phyloP scores from a whole-genome alignment of 192 early-diverging fungal species.

The Coemansia sp. region DNA sequence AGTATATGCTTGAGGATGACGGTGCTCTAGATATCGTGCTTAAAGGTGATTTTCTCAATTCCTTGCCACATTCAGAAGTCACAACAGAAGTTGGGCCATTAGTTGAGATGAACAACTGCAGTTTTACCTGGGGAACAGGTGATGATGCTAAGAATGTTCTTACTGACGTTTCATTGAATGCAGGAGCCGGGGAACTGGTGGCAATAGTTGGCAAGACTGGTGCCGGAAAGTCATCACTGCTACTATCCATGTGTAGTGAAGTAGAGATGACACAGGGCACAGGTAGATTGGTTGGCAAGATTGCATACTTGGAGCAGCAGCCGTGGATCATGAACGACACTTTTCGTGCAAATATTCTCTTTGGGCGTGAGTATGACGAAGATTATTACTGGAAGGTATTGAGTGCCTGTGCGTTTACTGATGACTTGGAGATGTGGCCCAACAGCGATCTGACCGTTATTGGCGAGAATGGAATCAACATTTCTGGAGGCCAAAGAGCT shows the following conservation, averaged over 20 bases:
- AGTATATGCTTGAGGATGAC: not conserved
- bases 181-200: slow-evolving; percentile 45
- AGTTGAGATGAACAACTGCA: slow-evolving; percentile 14
- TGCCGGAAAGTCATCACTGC: slow-evolving; percentile 61
- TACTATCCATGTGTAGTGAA: slow-evolving; percentile 61
- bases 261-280: slow-evolving; percentile 36
- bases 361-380: slow-evolving; percentile 65
- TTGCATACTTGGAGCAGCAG: slow-evolving; percentile 32
- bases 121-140: slow-evolving; percentile 15
- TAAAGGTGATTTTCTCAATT: slow-evolving; percentile 26
- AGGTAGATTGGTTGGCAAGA: slow-evolving; percentile 17
- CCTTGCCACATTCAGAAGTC: not conserved
- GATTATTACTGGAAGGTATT: slow-evolving; percentile 61
- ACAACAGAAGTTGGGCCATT: not conserved
- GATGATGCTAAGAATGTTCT: slow-evolving; percentile 1
- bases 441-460: slow-evolving; percentile 69
- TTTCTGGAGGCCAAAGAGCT: slow-evolving; percentile 72
- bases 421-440: slow-evolving; percentile 64
- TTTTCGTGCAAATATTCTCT: slow-evolving; percentile 81
- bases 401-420: slow-evolving; percentile 59
- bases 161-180: slow-evolving; percentile 7
- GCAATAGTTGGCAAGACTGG: slow-evolving; percentile 62
- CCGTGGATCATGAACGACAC: slow-evolving; percentile 54
- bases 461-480: slow-evolving; percentile 69
- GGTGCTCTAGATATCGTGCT: slow-evolving; percentile 11